A percentile compares a stretch with the other conserved stretches of the same genome.
Evolutionary conservation across 257 asterid genomes (phyloP).

Genomic region (Ilex asprella): DNA sequence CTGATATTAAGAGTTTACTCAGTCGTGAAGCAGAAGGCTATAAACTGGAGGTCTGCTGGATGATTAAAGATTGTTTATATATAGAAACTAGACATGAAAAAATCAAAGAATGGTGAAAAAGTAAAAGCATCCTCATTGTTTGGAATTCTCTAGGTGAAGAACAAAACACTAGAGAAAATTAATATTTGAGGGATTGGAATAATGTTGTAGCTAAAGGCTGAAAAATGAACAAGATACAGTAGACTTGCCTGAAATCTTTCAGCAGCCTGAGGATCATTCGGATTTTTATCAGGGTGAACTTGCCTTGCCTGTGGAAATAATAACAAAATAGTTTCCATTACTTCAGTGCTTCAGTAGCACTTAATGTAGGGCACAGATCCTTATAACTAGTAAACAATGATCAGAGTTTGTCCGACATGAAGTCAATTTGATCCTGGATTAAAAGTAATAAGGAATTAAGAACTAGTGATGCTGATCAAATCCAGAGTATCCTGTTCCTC

Average conservation of each 20-base stretch:
- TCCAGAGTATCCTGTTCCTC: too few relatives aligned
- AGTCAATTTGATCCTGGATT: background rate
- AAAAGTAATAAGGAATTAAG: background rate
- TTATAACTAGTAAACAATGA: background rate
- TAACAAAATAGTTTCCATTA: background rate
- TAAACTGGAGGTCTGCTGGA: too few relatives aligned
- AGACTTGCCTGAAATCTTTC: constrained; percentile 71
- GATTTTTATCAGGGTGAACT: constrained; percentile 93
- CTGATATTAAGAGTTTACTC: constrained; percentile 7
- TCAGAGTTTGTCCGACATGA: background rate
- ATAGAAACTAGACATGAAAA: background rate
- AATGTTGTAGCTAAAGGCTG: too few relatives aligned
- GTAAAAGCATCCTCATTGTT: background rate
- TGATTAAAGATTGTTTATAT: background rate
- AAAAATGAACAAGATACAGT: background rate
- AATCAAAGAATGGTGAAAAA: background rate
- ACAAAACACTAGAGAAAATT: too few relatives aligned
- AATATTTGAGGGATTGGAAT: too few relatives aligned
- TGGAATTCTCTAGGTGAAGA: too few relatives aligned
- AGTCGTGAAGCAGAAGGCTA: background rate
- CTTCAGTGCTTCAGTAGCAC: background rate
- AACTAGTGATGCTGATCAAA: background rate
- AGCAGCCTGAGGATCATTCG: constrained; percentile 81
- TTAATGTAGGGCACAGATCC: background rate
- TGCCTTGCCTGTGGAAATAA: constrained; percentile 63